A percentile compares a stretch with the other conserved stretches of the same genome.
These are phyloP conservation scores for Cladophialophora yegresii DNA, from an alignment of 2,329 filamentous ascomycete genomes.

Conservation along the genomic window DNA sequence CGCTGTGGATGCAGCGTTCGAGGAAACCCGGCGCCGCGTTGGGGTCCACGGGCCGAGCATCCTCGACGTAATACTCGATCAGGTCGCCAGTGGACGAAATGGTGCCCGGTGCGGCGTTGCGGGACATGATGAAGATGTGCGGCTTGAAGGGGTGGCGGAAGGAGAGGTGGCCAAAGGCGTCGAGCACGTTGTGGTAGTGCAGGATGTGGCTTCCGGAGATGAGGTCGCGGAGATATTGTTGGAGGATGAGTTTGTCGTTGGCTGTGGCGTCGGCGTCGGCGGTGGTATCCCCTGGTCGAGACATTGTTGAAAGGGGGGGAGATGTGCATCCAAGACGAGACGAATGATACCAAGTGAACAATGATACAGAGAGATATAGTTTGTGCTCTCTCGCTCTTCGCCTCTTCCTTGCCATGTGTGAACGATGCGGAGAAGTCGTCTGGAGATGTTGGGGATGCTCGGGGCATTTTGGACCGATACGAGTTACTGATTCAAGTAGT, in stretches of 20 bases:
- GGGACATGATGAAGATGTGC: slow-evolving; percentile 53
- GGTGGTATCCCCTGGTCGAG: not conserved
- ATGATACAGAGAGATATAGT: too few species aligned
- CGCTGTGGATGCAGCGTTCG: slow-evolving; percentile 53
- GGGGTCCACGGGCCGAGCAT: slow-evolving; percentile 47
- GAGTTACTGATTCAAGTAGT: too few species aligned
- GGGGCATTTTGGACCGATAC: too few species aligned
- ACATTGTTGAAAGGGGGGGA: not conserved
- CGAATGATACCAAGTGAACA: not conserved
- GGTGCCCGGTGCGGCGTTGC: slow-evolving; percentile 51
- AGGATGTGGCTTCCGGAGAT: slow-evolving; percentile 54
- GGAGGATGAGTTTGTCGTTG: not conserved
- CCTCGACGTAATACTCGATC: slow-evolving; percentile 50
- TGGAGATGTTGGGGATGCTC: not conserved
- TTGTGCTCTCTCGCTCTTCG: too few species aligned
- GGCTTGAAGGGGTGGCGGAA: slow-evolving; percentile 53
- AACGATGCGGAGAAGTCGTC: not conserved
- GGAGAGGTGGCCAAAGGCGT: slow-evolving; percentile 59
- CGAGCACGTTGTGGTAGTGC: slow-evolving; percentile 49
- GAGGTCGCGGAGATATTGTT: slow-evolving; percentile 36
- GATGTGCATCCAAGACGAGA: not conserved
- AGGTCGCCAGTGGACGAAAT: slow-evolving; percentile 50
- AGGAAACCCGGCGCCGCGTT: slow-evolving; percentile 45
- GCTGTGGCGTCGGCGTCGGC: not conserved
- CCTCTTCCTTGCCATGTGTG: too few species aligned